These are phyloP conservation scores for Trichophyton schoenleinii DNA, from an alignment of 2,329 filamentous ascomycete genomes.

Conservation along the genomic window DNA sequence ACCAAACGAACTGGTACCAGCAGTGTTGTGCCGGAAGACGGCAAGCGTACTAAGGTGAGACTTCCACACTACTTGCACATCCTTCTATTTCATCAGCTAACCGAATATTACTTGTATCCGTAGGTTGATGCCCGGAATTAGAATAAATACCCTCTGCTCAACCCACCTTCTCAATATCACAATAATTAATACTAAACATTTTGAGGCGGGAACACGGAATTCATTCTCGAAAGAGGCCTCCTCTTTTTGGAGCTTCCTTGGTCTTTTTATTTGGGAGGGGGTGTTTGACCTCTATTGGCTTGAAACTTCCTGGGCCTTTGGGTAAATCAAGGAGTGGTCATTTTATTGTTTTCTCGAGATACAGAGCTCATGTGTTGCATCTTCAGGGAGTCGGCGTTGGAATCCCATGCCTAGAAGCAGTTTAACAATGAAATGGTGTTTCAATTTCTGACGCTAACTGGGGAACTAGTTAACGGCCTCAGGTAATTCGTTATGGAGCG, in stretches of 20 bases:
- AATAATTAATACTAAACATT: background rate
- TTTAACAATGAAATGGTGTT: background rate
- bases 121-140: background rate
- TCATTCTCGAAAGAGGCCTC: background rate
- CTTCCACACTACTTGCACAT: background rate
- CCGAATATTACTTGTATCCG: background rate
- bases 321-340: background rate
- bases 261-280: background rate
- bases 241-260: background rate
- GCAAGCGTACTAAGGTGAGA: background rate
- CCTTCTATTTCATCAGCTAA: background rate
- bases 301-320: background rate
- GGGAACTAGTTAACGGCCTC: no score
- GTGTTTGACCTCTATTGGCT: background rate
- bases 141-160: background rate
- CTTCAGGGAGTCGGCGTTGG: background rate
- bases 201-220: background rate
- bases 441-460: background rate
- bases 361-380: background rate
- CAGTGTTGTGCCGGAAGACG: background rate
- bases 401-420: background rate
- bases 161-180: background rate
- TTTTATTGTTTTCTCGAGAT: background rate
- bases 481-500: background rate
- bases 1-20: background rate